Conservation (phyloP, 805 yeast genomes). For the Maudiozyma serrabonitensis region DNA sequence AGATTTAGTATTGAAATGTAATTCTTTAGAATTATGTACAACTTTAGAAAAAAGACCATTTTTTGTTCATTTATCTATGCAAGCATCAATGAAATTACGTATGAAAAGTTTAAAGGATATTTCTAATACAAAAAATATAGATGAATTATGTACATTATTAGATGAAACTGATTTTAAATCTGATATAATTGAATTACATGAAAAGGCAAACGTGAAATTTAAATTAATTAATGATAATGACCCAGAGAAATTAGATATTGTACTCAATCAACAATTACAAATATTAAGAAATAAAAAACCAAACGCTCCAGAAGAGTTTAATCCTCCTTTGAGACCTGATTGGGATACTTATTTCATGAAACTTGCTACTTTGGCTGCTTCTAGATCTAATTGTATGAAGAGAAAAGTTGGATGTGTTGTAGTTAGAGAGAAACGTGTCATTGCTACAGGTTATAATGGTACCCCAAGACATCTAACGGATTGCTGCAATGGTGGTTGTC, state of each 20-base stretch:
- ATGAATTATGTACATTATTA: constrained; percentile 30
- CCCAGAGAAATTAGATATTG: constrained; percentile 6
- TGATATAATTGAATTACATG: constrained; percentile 14
- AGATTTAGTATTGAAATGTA: constrained; percentile 48
- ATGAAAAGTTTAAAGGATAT: constrained; percentile 4
- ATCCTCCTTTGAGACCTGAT: constrained; percentile 51
- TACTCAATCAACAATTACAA: constrained; percentile 9
- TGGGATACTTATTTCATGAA: constrained; percentile 98
- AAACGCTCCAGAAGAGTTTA: constrained; percentile 8
- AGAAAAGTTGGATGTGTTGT: constrained; percentile 94
- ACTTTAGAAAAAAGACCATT: constrained; percentile 63
- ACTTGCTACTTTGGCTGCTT: constrained; percentile 85
- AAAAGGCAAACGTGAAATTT: constrained; percentile 18
- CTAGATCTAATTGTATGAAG: constrained; percentile 93
- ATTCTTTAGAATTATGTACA: constrained; percentile 34
- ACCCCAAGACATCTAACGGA: constrained; percentile 83
- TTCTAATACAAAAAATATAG: constrained; percentile 11
- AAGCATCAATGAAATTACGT: constrained; percentile 1
- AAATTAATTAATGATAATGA: constrained; percentile 7
- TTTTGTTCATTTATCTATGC: constrained; percentile 59
- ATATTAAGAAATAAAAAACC: constrained; percentile 10
- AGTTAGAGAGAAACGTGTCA: constrained; percentile 72
- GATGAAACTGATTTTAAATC: constrained; percentile 21
- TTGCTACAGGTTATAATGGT: constrained; percentile 97
- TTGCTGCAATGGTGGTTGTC: constrained; percentile 95